Evolutionary conservation across 1,139 yeast species (phyloP), one percentile per base, ranked within the genome.

Genomic region (Spathaspora jeffriesii): DNA sequence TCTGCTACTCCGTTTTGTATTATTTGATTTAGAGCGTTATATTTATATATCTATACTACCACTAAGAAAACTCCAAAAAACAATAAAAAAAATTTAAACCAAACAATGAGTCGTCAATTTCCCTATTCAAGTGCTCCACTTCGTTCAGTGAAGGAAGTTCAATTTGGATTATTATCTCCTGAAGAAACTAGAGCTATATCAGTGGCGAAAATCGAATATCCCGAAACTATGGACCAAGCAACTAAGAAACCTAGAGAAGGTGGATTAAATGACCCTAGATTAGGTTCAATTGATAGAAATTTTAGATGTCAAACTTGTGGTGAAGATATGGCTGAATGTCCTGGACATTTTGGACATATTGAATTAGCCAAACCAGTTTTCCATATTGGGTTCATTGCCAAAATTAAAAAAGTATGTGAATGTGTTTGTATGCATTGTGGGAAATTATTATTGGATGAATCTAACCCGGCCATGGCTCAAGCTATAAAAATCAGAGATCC

Each of bases 371-470:
- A 92, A 65, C 99, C 99, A 10, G 99, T 95, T 28, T 93, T 95
- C 70, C 99, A 95, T 69, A 90, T 95, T 66, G 99, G 96, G 42
- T 93, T 90, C 67, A 84, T 93, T 60, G 84, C 96, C 47, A 92
- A 90, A 65, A 92, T 95, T 62, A 95, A 93, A 64, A 95, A 95
- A 67, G 90, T 90, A 38, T 88, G 96, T 68, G 99, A 95, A 68
- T 88, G 95, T 69, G 93, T 93, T 40, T 95, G 99, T 76, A 91
- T 92, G 89, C 97, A 95, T 71, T 95, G 99, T 76, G 99, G 99
- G 63, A 93, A 92, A 67, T 68, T 93, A 50, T 76, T 92, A 57
- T 73, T 92, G 43, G 99, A 95, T 67, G 97, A 91, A 67, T 72
- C 86, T 36, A 85, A 91, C 64, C 91, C 88, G 25, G 82, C 84